Evolutionary conservation across 208 protist genomes (phyloP), one percentile per base, ranked within the genome.

Genomic region (Leptomonas pyrrhocoris): DNA sequence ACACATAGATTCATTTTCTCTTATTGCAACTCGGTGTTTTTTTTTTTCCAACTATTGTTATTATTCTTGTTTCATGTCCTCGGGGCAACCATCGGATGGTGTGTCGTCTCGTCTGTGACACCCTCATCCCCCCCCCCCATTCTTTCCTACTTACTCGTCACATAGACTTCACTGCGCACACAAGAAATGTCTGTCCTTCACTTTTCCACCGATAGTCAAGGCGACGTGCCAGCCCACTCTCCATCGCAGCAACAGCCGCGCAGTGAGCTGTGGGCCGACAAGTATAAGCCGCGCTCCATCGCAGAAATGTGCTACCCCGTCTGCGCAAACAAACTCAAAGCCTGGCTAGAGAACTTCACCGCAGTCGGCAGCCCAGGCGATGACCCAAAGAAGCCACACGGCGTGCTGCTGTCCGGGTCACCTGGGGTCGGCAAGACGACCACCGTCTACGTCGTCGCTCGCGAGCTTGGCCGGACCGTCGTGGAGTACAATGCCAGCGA

Each of bases 371-470:
- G 63, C 25, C 43, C 66, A 16, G 60, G 67, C 49, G 56, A 79
- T 27, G 76, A 92, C 51, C 55, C 74, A 19, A 84, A 90, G 40
- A 83, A 74, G 69, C 83, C 76, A 30, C 93, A 92, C 40, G 94
- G 79, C 13, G 91, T 87, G n/a, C 84, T 98, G 7, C 83, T 98
- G n/a, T 93, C 88, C 9, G 99, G 99, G 8, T 92, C 97, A 2
- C 98, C 99, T 0, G 99, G 99, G 11, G 97, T 99, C 42, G 99
- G 99, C 60, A 99, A 99, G 86, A 99, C 99, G 21, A 98, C 98
- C 0, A 81, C 97, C 0, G 98, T 98, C 4, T 80, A 96, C 42
- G 66, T 99, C 13, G 88, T 99, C 2, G 92, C 88, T 9, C 68
- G 55, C 1, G 87, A 94, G 56, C 68, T 81, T 15, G 98, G 98